These are phyloP conservation scores for Ulota crispa DNA, from an alignment of 225 moss, liverwort and hornwort genomes.

Conservation along the genomic window DNA sequence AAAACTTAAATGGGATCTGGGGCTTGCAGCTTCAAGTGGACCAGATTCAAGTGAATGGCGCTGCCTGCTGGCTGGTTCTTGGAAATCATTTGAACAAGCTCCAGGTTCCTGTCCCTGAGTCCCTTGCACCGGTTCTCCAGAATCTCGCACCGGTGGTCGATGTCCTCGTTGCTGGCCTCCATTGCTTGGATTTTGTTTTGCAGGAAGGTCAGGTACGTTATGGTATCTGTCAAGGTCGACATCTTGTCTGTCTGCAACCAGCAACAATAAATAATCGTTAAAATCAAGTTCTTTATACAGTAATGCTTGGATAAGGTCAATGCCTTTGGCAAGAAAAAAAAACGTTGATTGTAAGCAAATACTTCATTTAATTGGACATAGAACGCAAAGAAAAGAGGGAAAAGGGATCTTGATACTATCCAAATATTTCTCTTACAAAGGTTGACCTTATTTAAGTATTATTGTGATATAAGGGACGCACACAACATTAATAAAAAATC, in stretches of 20 bases:
- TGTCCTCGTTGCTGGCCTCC: slow-evolving; percentile 35
- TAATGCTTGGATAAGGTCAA: too few species aligned
- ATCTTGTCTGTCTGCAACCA: slow-evolving; percentile 69
- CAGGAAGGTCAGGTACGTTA: slow-evolving; percentile 55
- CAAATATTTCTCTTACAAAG: too few species aligned
- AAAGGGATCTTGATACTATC: too few species aligned
- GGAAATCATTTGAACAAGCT: slow-evolving; percentile 21
- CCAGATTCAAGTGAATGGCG: slow-evolving; percentile 1
- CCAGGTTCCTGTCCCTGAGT: slow-evolving; percentile 31
- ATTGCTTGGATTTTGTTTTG: slow-evolving; percentile 44
- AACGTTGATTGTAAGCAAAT: too few species aligned
- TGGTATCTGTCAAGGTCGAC: slow-evolving; percentile 64
- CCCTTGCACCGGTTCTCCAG: slow-evolving; percentile 24
- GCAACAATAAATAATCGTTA: too few species aligned
- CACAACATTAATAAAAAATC: not conserved
- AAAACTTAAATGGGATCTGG: not conserved
- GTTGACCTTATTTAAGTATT: too few species aligned
- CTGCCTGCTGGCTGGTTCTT: slow-evolving; percentile 1
- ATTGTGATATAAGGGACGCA: not conserved
- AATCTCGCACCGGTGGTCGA: slow-evolving; percentile 9
- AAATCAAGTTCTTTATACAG: too few species aligned
- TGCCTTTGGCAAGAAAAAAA: too few species aligned
- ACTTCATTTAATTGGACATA: too few species aligned
- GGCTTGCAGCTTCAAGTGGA: slow-evolving; percentile 21
- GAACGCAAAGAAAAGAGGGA: too few species aligned